Evolutionary conservation across 2,329 filamentous ascomycete species (phyloP).

Genomic region (Neofusicoccum parvum): DNA sequence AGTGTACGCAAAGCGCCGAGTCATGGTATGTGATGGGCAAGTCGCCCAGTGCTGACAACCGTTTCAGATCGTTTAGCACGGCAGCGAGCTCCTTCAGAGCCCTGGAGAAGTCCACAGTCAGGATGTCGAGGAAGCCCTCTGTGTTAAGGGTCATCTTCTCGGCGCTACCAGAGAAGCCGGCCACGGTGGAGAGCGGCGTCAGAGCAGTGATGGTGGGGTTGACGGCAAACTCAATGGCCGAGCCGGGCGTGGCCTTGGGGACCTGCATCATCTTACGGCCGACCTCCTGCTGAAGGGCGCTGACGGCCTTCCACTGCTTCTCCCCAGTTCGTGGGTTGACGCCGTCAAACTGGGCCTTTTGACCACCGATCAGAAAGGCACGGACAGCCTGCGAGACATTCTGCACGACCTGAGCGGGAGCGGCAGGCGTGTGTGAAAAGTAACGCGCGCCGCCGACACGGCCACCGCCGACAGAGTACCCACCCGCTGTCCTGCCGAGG

Average conservation of each 20-base stretch:
- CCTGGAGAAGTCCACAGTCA: slow-evolving; percentile 85
- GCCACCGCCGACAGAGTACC: slow-evolving; percentile 77
- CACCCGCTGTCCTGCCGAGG: slow-evolving; percentile 80
- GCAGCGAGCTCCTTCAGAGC: slow-evolving; percentile 80
- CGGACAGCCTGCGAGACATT: slow-evolving; percentile 94
- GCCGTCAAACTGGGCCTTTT: slow-evolving; percentile 86
- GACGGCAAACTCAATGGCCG: slow-evolving; percentile 85
- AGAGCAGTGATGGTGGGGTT: slow-evolving; percentile 90
- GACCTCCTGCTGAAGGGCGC: slow-evolving; percentile 71
- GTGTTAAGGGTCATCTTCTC: slow-evolving; percentile 69
- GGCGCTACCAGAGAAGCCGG: slow-evolving; percentile 48
- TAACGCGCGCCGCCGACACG: slow-evolving; percentile 73
- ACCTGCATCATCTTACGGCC: slow-evolving; percentile 66
- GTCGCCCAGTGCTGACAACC: slow-evolving; percentile 76
- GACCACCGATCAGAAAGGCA: slow-evolving; percentile 87
- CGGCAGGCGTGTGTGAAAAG: slow-evolving; percentile 85
- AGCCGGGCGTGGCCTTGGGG: slow-evolving; percentile 65
- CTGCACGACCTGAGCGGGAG: slow-evolving; percentile 86
- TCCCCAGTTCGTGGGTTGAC: slow-evolving; percentile 68
- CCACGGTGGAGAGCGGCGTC: slow-evolving; percentile 66
- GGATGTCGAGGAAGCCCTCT: slow-evolving; percentile 79
- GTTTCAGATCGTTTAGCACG: slow-evolving; percentile 78
- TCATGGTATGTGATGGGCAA: slow-evolving; percentile 75
- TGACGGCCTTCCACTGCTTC: slow-evolving; percentile 78
- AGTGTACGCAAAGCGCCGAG: slow-evolving; percentile 75